Evolutionary conservation across 208 protist species (phyloP).

Genomic region (Wallacemonas sp.): DNA sequence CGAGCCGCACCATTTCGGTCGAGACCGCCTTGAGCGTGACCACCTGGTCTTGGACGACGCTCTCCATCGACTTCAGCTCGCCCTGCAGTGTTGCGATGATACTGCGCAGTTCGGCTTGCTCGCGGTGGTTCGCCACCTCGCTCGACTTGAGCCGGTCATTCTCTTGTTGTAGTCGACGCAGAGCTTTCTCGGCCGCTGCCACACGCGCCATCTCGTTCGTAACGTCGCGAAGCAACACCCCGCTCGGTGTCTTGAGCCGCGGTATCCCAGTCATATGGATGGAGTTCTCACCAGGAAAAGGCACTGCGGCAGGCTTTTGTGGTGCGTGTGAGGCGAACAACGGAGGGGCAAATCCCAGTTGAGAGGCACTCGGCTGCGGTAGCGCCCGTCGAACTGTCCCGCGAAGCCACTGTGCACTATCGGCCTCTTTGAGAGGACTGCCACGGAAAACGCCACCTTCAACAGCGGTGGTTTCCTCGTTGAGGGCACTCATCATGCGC

Average conservation of each 20-base stretch:
- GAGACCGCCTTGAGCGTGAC: conserved; percentile 44
- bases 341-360: too few relatives aligned
- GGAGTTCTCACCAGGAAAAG: too few relatives aligned
- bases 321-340: background rate
- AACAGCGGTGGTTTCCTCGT: background rate
- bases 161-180: conserved; percentile 44
- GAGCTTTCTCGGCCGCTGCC: conserved; percentile 42
- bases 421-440: background rate
- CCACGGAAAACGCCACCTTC: conserved; percentile 5
- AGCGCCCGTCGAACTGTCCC: too few relatives aligned
- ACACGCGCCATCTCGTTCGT: conserved; percentile 20
- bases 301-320: background rate
- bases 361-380: too few relatives aligned
- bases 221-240: background rate
- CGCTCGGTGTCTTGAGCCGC: conserved; percentile 1
- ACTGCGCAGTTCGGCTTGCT: conserved; percentile 31
- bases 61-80: conserved; percentile 57
- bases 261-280: background rate
- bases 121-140: conserved; percentile 25
- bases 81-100: conserved; percentile 48
- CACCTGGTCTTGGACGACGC: conserved; percentile 56
- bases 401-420: too few relatives aligned
- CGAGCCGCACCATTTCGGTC: conserved; percentile 44
- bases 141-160: conserved; percentile 49
- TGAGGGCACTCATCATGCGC: too few relatives aligned